Conservation (phyloP, 1,284 basidiomycete genomes). For the Ceraceosorus guamensis region DNA sequence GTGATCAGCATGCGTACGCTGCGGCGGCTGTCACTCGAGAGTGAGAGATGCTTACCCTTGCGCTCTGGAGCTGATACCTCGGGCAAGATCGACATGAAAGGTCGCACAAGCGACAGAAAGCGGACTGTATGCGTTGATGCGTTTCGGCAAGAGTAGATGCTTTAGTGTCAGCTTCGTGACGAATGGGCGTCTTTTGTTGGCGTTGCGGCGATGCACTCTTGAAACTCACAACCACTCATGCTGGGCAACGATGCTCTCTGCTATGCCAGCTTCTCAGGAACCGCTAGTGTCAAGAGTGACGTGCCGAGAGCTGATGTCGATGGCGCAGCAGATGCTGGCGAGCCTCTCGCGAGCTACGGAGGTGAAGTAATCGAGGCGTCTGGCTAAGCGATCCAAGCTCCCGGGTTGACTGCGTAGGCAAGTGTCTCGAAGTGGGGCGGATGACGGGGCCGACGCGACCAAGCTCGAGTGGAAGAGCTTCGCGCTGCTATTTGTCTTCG, state of each 20-base stretch:
- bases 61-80: slow-evolving; percentile 48
- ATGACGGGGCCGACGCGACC: too few relatives aligned
- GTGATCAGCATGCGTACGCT: background rate
- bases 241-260: background rate
- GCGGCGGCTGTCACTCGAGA: background rate
- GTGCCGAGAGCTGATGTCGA: too few relatives aligned
- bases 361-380: too few relatives aligned
- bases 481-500: too few relatives aligned
- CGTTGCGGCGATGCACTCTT: background rate
- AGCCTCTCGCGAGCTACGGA: too few relatives aligned
- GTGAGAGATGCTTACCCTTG: slow-evolving; percentile 24
- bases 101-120: slow-evolving; percentile 47
- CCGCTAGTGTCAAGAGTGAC: too few relatives aligned
- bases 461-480: too few relatives aligned
- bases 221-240: slow-evolving; percentile 2
- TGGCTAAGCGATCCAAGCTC: too few relatives aligned
- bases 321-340: too few relatives aligned
- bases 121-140: slow-evolving; percentile 26
- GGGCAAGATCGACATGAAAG: slow-evolving; percentile 47
- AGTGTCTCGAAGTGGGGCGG: too few relatives aligned
- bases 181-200: background rate
- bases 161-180: background rate
- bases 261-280: too few relatives aligned
- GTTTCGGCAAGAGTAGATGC: background rate
- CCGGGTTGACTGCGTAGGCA: too few relatives aligned